Evolutionary conservation across 495 filamentous ascomycete genomes (phyloP), one percentile per base, ranked within the genome.

Genomic region (Xylaria venustula): DNA sequence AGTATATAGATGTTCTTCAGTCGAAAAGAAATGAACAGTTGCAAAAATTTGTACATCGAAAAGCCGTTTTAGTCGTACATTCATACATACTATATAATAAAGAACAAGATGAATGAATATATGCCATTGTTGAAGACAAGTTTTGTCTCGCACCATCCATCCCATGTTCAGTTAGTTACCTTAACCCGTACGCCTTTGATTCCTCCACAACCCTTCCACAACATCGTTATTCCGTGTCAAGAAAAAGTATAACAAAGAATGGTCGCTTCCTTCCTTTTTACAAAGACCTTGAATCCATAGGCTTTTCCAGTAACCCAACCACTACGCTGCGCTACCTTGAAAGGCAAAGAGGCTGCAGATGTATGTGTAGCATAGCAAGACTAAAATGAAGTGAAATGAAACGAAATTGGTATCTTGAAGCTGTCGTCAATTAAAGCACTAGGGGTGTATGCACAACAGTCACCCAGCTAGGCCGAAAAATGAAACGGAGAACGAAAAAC

Each of bases 361-460:
- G n/a, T 22, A 45, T 12, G 7, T 25, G 41, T 55, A 9, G 32
- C 50, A 61, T 52, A 36, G 19, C 9, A n/a, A n/a, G n/a, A n/a
- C n/a, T n/a, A n/a, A n/a, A n/a, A n/a, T n/a, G n/a, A n/a, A 23
- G 41, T 44, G 37, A 52, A 52, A 36, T 4, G 41, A 41, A 54
- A 54, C 8, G 25, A 48, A 45, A 54, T 48, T 61, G 58, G 58
- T 61, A 61, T 61, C 58, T 48, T 55, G 32, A 32, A 61, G 48
- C 25, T 45, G 41, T 37, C 22, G 28, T 37, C 28, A 61, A 49
- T 25, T 19, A 17, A 52, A 45, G 25, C 11, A 20, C 40, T 23
- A 14, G 53, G 36, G 25, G 37, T 23, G 22, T 23, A 61, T 61
- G 48, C 58, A 61, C 41, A 58, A 26, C n/a, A 17, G 60, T 32